Percentiles rank a stretch among this genome's conserved stretches.
Conservation (phyloP, 2,329 filamentous ascomycete genomes). For the Chrysosporium keratinophilum region DNA sequence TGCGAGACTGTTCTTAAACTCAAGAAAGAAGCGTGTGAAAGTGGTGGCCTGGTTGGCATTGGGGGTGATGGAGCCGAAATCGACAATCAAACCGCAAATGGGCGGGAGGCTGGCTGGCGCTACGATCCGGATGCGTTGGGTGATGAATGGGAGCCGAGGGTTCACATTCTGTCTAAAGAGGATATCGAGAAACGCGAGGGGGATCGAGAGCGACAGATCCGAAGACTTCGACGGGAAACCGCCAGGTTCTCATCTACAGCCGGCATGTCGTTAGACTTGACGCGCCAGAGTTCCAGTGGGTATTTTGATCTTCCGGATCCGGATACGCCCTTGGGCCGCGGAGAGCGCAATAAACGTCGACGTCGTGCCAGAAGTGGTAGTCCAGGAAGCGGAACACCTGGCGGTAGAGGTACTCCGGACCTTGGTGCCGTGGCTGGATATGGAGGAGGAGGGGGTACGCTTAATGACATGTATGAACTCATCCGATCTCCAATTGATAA, state of each 20-base stretch:
- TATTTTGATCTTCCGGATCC: slow-evolving; percentile 49
- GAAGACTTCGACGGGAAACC: slow-evolving; percentile 77
- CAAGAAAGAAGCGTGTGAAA: slow-evolving; percentile 94
- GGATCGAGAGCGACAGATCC: slow-evolving; percentile 82
- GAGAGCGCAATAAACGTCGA: slow-evolving; percentile 93
- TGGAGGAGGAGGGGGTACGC: slow-evolving; percentile 53
- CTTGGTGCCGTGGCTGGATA: slow-evolving; percentile 52
- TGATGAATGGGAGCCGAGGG: slow-evolving; percentile 72
- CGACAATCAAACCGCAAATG: slow-evolving; percentile 76
- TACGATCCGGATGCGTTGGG: slow-evolving; percentile 87
- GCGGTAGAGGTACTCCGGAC: slow-evolving; percentile 71
- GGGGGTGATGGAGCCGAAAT: slow-evolving; percentile 59
- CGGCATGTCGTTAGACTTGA: slow-evolving; percentile 67
- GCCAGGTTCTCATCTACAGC: slow-evolving; percentile 81
- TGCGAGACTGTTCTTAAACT: slow-evolving; percentile 86
- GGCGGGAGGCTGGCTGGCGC: slow-evolving; percentile 82
- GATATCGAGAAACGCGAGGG: slow-evolving; percentile 96
- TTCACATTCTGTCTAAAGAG: slow-evolving; percentile 76
- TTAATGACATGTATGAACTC: slow-evolving; percentile 49
- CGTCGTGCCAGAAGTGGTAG: slow-evolving; percentile 79
- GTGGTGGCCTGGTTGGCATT: slow-evolving; percentile 73
- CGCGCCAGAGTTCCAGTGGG: slow-evolving; percentile 45
- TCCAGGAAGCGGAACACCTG: slow-evolving; percentile 60
- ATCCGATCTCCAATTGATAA: slow-evolving; percentile 13
- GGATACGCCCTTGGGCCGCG: slow-evolving; percentile 79